Evolutionary conservation across 2,329 filamentous ascomycete species (phyloP), one percentile per base, ranked within the genome.

Genomic region (Phaeosphaeria sp.): DNA sequence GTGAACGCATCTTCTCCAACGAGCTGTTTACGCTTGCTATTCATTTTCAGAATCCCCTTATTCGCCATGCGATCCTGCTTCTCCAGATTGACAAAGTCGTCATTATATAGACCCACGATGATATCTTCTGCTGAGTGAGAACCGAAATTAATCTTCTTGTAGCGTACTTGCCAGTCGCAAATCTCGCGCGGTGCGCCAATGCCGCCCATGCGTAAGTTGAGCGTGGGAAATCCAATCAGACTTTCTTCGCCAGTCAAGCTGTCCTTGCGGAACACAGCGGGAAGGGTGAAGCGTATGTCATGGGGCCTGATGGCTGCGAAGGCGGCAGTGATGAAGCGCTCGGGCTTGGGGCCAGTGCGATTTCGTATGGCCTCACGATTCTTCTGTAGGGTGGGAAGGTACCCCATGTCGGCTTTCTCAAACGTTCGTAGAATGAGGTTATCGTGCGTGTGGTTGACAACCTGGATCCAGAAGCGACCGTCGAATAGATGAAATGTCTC

Each of bases 381-480:
- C 6, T 52, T 44, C 11, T 55, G 43, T 0, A 50, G 22, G 10
- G 60, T 43, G 20, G 42, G 51, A 13, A 68, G 48, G 30, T 55
- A 46, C 3, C 10, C 33, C 20, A 62, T 46, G 25, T 75, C 68
- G 17, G 56, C 42, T 18, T 59, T 54, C 3, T 57, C 46, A 25
- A 78, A 63, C 17, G 59, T 50, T 13, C 83, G 80, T 20, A 85
- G 62, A 1, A 74, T 58, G 5, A 84, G 56, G 1, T 62, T 56
- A 22, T 65, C 59, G 1, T 60, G 48, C 1, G 67, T 67, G 4
- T 64, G 54, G 18, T 82, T 76, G 25, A 71, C 66, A 11, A 87
- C 54, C 1, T 77, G 79, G 49, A 87, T 76, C 85, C 85, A 88
- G 70, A 78, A 87, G 20, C 85, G 78, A 47, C 80, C 78, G 64